phyloP scores from a whole-genome alignment of 148 eudicot species.

The Cornus controversa region DNA sequence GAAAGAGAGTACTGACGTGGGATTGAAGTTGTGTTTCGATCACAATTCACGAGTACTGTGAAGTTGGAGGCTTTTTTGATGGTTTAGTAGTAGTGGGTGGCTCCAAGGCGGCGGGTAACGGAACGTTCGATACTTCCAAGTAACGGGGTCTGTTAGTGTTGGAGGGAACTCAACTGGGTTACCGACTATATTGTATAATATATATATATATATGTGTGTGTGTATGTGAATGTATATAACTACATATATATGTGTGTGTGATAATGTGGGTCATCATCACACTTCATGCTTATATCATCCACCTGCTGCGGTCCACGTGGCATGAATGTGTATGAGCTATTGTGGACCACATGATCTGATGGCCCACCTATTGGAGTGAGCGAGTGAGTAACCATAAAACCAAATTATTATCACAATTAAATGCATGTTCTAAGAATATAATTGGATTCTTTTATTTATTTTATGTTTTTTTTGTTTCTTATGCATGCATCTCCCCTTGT shows the following conservation, averaged over 20 bases:
- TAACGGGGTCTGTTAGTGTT: constrained; percentile 18
- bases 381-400: constrained; percentile 26
- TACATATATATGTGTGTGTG: neutral
- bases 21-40: constrained; percentile 30
- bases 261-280: constrained; percentile 34
- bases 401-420: constrained; percentile 26
- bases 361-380: constrained; percentile 32
- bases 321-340: constrained; percentile 13
- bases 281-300: constrained; percentile 74
- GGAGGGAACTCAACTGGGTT: constrained; percentile 15
- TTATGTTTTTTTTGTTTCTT: neutral
- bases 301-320: constrained; percentile 45
- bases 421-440: neutral
- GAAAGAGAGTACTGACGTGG: constrained; percentile 30
- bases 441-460: neutral
- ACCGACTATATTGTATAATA: neutral
- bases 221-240: neutral
- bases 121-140: constrained; percentile 24
- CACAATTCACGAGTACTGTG: constrained; percentile 10
- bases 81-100: neutral
- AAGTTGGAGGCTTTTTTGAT: constrained; percentile 1
- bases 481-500: neutral
- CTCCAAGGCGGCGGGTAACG: constrained; percentile 9
- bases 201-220: neutral
- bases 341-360: constrained; percentile 28